A percentile compares a stretch with the other conserved stretches of the same genome.
Conservation (phyloP, 2,329 filamentous ascomycete species). For the Colletotrichum sp. region DNA sequence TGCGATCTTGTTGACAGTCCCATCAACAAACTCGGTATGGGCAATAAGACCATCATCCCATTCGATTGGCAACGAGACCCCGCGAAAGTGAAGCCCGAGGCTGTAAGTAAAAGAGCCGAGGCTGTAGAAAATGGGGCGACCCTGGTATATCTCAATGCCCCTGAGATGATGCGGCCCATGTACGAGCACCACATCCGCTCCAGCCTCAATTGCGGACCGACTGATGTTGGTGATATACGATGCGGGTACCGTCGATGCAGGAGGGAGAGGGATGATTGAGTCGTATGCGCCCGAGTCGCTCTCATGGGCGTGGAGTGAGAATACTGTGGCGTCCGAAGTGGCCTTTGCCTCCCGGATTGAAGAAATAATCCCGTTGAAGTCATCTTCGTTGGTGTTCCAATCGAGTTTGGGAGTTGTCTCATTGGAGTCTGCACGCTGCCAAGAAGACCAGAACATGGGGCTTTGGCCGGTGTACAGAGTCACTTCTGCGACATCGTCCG, state of each 20-base stretch:
- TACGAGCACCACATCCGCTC: background rate
- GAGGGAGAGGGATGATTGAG: background rate
- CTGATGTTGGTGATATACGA: background rate
- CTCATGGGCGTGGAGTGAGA: background rate
- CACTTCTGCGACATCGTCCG: background rate
- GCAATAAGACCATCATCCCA: background rate
- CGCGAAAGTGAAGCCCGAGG: background rate
- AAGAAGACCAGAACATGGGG: background rate
- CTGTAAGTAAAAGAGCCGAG: background rate
- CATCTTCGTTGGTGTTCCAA: background rate
- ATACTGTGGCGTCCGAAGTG: background rate
- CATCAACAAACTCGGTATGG: background rate
- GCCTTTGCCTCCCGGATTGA: background rate
- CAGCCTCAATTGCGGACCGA: background rate
- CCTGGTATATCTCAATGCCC: background rate
- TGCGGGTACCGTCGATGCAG: background rate
- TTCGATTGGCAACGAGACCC: background rate
- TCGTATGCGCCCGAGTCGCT: background rate
- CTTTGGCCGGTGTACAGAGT: background rate
- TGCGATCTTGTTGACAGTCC: background rate
- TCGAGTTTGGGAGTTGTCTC: background rate
- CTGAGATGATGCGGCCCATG: background rate
- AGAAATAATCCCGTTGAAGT: background rate
- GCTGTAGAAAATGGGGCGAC: background rate
- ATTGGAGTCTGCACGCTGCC: background rate